Percentiles rank a stretch among this genome's conserved stretches.
Evolutionary conservation across 208 protist genomes (phyloP).

Genomic region (Trypanosoma lewisi): DNA sequence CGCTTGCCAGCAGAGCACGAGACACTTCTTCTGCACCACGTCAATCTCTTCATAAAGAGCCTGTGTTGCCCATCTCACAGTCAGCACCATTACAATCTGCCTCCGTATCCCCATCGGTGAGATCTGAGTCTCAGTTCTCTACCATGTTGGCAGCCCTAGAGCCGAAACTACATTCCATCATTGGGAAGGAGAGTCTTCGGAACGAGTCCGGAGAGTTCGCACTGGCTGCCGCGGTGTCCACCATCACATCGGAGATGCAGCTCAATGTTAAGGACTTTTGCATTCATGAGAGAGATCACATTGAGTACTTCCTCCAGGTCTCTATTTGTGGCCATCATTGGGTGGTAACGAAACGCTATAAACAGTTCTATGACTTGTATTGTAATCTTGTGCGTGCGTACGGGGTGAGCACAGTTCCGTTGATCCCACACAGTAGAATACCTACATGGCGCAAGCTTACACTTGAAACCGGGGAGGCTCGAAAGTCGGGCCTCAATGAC

Average conservation of each 20-base stretch:
- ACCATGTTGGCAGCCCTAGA: not conserved
- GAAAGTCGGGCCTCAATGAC: constrained; percentile 7
- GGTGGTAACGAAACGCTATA: constrained; percentile 21
- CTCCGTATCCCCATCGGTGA: too few relatives aligned
- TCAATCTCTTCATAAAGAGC: too few relatives aligned
- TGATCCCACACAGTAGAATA: not conserved
- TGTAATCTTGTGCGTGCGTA: constrained; percentile 15
- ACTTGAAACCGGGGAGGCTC: constrained; percentile 13
- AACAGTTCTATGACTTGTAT: constrained; percentile 9
- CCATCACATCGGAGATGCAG: constrained; percentile 20
- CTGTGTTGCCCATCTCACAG: too few relatives aligned
- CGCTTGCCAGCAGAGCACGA: too few relatives aligned
- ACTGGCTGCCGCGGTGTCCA: constrained; percentile 17
- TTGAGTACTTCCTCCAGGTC: constrained; percentile 23
- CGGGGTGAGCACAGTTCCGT: constrained; percentile 6
- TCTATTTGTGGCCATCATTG: constrained; percentile 26
- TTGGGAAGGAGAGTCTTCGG: not conserved
- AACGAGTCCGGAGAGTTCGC: constrained; percentile 16
- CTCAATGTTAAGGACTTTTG: constrained; percentile 22
- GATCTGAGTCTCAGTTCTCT: not conserved
- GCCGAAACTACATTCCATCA: not conserved
- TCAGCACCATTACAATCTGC: not conserved
- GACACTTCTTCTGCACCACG: too few relatives aligned
- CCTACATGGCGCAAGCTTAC: constrained; percentile 23
- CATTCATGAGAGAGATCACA: constrained; percentile 23